These are phyloP conservation scores for Fusarium sp. DNA, from an alignment of 2,329 filamentous ascomycete species.

Conservation along the genomic window DNA sequence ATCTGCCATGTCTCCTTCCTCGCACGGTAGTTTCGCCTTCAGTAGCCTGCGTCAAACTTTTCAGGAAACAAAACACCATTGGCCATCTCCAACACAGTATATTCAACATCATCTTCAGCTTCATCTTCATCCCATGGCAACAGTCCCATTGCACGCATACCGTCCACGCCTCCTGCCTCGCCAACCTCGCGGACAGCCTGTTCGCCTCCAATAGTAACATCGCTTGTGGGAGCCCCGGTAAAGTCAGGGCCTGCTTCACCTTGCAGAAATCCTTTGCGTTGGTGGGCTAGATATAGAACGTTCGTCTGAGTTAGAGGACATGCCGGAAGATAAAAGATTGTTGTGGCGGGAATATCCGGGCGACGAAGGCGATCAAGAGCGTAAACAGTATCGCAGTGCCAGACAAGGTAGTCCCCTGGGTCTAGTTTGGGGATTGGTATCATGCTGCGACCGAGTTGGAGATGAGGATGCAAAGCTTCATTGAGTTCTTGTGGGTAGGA, in stretches of 20 bases:
- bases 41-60: constrained; percentile 50
- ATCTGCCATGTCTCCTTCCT: background rate
- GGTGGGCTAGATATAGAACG: constrained; percentile 58
- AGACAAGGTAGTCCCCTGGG: constrained; percentile 81
- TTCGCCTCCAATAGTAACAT: constrained; percentile 52
- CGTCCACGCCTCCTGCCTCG: constrained; percentile 57
- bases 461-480: constrained; percentile 74
- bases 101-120: constrained; percentile 51
- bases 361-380: constrained; percentile 69
- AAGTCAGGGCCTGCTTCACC: constrained; percentile 60
- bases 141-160: constrained; percentile 58
- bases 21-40: background rate
- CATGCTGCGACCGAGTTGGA: constrained; percentile 74
- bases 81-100: constrained; percentile 54
- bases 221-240: constrained; percentile 53
- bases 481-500: constrained; percentile 78
- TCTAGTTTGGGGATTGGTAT: constrained; percentile 76
- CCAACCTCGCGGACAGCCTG: constrained; percentile 56
- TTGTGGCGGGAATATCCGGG: constrained; percentile 44
- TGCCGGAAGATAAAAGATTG: constrained; percentile 57
- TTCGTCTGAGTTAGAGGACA: constrained; percentile 60
- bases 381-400: constrained; percentile 80
- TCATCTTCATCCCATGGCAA: constrained; percentile 58
- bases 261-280: constrained; percentile 58
- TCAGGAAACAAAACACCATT: constrained; percentile 60